Evolutionary conservation across 371 early-diverging fungal species (phyloP).

Genomic region (Apophysomyces variabilis): DNA sequence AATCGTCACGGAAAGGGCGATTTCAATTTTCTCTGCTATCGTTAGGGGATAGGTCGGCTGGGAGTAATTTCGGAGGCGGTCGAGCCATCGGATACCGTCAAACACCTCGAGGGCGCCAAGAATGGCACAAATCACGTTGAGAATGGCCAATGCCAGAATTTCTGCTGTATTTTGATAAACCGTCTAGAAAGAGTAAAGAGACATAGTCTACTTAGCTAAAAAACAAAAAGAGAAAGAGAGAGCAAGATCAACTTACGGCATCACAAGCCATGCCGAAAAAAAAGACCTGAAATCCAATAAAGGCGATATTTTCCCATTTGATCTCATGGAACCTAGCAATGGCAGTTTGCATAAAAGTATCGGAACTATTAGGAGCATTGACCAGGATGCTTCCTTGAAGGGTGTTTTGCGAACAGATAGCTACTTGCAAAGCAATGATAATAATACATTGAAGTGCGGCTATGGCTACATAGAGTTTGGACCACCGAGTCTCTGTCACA

Average conservation of each 20-base stretch:
- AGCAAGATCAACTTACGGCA: constrained; percentile 39
- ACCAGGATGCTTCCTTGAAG: constrained; percentile 26
- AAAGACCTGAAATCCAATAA: constrained; percentile 45
- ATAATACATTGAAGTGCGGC: constrained; percentile 37
- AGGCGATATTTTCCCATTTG: constrained; percentile 50
- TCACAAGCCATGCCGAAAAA: constrained; percentile 50
- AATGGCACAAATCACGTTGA: constrained; percentile 39
- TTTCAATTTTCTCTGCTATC: constrained; percentile 37
- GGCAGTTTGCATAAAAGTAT: constrained; percentile 20
- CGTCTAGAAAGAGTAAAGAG: constrained; percentile 6
- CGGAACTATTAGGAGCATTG: constrained; percentile 2
- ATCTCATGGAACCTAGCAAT: constrained; percentile 38
- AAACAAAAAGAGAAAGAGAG: constrained; percentile 3
- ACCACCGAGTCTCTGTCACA: constrained; percentile 46
- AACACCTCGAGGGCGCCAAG: constrained; percentile 41
- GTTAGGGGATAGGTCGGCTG: constrained; percentile 17
- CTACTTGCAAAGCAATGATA: constrained; percentile 32
- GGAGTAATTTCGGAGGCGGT: constrained; percentile 17
- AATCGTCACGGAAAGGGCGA: constrained; percentile 29
- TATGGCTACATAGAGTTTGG: constrained; percentile 36
- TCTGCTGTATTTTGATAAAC: constrained; percentile 30
- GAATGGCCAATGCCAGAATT: constrained; percentile 32
- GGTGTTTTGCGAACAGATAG: constrained; percentile 40
- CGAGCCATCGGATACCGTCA: constrained; percentile 37
- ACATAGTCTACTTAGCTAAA: neutral